These are phyloP conservation scores for Fonsecaea erecta DNA, from an alignment of 2,329 filamentous ascomycete species.

Conservation along the genomic window DNA sequence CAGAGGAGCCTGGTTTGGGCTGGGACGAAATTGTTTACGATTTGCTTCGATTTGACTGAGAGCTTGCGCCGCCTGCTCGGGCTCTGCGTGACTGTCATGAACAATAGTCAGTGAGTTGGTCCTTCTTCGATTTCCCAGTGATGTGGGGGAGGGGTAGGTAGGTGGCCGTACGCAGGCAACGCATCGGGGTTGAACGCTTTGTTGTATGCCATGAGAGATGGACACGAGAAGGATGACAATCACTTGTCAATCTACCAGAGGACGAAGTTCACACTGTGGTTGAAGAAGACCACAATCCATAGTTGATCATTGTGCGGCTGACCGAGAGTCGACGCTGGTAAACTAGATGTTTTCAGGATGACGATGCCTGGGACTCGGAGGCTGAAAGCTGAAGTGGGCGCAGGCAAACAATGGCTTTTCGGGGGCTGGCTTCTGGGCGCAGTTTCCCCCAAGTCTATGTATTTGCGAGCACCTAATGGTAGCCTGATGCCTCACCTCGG, in stretches of 20 bases:
- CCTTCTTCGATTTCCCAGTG: conserved; percentile 37
- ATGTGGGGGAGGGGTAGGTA: conserved; percentile 15
- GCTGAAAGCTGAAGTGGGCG: background rate
- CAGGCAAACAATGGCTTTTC: conserved; percentile 5
- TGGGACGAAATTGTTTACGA: conserved; percentile 26
- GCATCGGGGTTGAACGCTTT: conserved; percentile 91
- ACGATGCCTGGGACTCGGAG: background rate
- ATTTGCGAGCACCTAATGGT: background rate
- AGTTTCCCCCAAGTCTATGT: background rate
- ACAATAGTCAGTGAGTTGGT: conserved; percentile 8
- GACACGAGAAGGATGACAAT: background rate
- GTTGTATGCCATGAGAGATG: conserved; percentile 83
- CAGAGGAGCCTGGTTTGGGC: conserved; percentile 38
- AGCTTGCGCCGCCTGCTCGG: conserved; percentile 62
- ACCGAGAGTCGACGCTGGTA: conserved; percentile 6
- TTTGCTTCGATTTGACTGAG: conserved; percentile 40
- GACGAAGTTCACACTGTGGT: background rate
- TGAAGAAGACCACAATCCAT: background rate
- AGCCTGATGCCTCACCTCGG: background rate
- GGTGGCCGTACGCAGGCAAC: conserved; percentile 75
- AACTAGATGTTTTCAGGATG: conserved; percentile 4
- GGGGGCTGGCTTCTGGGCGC: conserved; percentile 2
- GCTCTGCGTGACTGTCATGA: conserved; percentile 69
- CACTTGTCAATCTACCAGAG: background rate
- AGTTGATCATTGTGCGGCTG: conserved; percentile 10